Base-by-base conservation (phyloP, 768 basidiomycete species). In the Sutorius australiensis region DNA sequence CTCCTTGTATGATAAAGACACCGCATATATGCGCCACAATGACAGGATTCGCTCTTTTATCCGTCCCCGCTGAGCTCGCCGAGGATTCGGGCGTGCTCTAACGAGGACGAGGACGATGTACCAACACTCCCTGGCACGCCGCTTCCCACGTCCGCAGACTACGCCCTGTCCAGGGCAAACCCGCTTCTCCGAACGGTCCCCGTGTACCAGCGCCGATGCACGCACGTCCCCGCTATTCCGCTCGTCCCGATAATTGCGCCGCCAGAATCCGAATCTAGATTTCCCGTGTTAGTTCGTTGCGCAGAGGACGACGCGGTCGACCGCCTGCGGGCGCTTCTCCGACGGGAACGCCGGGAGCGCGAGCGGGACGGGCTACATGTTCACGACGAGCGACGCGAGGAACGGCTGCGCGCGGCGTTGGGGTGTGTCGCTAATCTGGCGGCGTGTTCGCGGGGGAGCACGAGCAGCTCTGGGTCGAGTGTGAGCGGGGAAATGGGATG, bases 201-300 rank as follows among this genome's bases (percentile, higher is more conserved):
- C 8, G 5, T 59, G 9, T 52, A 58, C 13, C 50, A 45, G 5
- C 46, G 14, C 16, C 32, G 36, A 24, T 54, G 51, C n/a, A 14
- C 27, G 8, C 42, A 42, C 2, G 19, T 39, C 1, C 48, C 54
- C 0, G 3, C 17, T 9, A 68, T 62, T 6, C 57, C 61, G 6
- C 51, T 59, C 0, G 75, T 83, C 0, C 82, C 83, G 0, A 73
- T 82, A 49, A 78, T 84, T 13, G 81, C 81, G 5, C 83, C 83
- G 2, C 80, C 83, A n/a, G n/a, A n/a, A n/a, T n/a, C n/a, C n/a
- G n/a, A n/a, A 24, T 24, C 24, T 4, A 4, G 24, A 24, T 24
- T 24, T 4, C 60, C 24, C 71, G 73, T 48, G 0, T 1, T 21
- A 0, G 34, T 67, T 14, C 44, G 24, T 16, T 74, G 69, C 19